Conservation (phyloP, 1,284 basidiomycete species). For the Ganoderma lucidum region DNA sequence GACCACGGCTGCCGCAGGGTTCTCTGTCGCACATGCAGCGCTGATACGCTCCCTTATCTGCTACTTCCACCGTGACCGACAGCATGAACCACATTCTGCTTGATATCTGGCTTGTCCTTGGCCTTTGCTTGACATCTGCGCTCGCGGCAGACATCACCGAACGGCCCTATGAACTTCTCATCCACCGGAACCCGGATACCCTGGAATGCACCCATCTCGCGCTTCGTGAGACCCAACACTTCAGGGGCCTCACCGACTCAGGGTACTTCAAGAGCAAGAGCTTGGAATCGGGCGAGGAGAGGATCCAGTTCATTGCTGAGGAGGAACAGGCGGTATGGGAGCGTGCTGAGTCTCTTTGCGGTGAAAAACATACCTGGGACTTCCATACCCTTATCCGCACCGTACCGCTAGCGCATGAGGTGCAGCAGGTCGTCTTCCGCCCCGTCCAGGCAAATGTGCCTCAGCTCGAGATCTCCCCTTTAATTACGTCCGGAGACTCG, state of each 20-base stretch:
- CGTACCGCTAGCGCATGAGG: not conserved
- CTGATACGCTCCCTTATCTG: not conserved
- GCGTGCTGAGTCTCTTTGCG: constrained; percentile 31
- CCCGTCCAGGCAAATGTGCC: constrained; percentile 38
- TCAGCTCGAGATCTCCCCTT: constrained; percentile 61
- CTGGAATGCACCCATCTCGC: constrained; percentile 32
- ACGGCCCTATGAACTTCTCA: constrained; percentile 35
- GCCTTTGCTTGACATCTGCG: not conserved
- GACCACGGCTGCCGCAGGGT: not conserved
- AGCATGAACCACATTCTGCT: constrained; percentile 1
- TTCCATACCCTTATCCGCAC: constrained; percentile 24
- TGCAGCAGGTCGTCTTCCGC: constrained; percentile 14
- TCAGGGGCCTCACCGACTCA: constrained; percentile 28
- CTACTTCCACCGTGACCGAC: not conserved
- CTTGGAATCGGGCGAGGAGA: constrained; percentile 30
- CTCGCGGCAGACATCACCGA: constrained; percentile 7
- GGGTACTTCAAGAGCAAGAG: constrained; percentile 20
- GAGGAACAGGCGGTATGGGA: constrained; percentile 32
- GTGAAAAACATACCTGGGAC: constrained; percentile 26
- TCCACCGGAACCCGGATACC: constrained; percentile 28
- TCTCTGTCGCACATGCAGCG: not conserved
- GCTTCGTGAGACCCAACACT: constrained; percentile 28
- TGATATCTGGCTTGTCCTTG: not conserved
- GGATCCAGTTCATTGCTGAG: constrained; percentile 32
- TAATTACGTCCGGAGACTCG: constrained; percentile 69